These are phyloP conservation scores for Erucastrum elatum DNA, from an alignment of 345 rosid species.

Conservation along the genomic window DNA sequence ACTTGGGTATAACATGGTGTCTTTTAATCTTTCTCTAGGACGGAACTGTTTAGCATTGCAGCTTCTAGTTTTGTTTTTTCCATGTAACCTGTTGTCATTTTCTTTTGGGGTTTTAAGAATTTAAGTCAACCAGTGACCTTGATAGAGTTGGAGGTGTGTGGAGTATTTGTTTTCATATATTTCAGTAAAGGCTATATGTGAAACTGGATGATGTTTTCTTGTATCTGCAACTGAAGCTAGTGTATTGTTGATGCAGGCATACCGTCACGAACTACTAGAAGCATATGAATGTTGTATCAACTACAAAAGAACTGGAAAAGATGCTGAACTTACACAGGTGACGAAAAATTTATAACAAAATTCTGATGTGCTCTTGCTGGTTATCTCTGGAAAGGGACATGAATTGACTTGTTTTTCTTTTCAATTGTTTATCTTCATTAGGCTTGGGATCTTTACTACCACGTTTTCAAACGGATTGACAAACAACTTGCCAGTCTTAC, in stretches of 20 bases:
- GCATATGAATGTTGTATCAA: conserved; percentile 90
- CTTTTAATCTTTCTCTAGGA: neutral
- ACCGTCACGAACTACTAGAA: conserved; percentile 78
- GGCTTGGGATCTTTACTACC: conserved; percentile 99
- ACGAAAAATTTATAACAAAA: neutral
- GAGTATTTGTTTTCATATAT: neutral
- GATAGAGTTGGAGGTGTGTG: neutral
- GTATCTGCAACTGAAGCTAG: conserved; percentile 17
- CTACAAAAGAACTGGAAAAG: conserved; percentile 85
- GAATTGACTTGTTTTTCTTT: conserved; percentile 24
- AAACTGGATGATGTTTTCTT: conserved; percentile 7
- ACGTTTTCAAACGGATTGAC: conserved; percentile 92
- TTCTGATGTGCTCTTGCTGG: conserved; percentile 8
- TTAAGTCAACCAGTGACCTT: no score
- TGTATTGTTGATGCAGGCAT: conserved; percentile 63
- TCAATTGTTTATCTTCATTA: conserved; percentile 41
- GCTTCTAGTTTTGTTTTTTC: conserved; percentile 8
- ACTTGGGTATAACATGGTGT: no score
- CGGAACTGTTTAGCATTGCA: conserved; percentile 6
- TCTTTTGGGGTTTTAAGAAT: neutral
- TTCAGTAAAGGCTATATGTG: conserved; percentile 10
- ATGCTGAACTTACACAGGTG: conserved; percentile 98
- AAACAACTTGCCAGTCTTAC: conserved; percentile 91
- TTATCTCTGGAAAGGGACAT: conserved; percentile 1
- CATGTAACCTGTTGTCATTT: conserved; percentile 13